These are phyloP conservation scores for Candida boidinii DNA, from an alignment of 805 yeast genomes.

Conservation along the genomic window DNA sequence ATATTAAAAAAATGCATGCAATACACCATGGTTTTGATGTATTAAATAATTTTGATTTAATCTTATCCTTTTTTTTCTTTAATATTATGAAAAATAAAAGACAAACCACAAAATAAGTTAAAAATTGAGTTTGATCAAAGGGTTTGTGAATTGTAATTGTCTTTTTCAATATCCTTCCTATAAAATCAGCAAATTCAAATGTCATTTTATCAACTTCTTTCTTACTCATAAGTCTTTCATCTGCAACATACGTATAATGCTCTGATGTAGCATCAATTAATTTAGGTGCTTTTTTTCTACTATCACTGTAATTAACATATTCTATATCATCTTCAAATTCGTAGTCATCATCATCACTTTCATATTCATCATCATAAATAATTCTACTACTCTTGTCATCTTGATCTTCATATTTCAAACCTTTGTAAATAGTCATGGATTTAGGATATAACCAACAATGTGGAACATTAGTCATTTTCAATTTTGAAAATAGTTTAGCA, in stretches of 20 bases:
- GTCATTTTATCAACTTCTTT: constrained; percentile 25
- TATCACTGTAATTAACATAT: constrained; percentile 5
- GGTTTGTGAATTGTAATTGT: constrained; percentile 33
- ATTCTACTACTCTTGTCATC: too few relatives aligned
- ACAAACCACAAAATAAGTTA: constrained; percentile 35
- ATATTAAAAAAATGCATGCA: constrained; percentile 29
- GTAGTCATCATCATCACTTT: too few relatives aligned
- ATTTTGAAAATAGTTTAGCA: constrained; percentile 27
- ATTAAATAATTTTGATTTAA: constrained; percentile 6
- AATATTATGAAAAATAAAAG: constrained; percentile 35
- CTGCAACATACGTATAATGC: constrained; percentile 16
- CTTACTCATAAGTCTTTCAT: constrained; percentile 9
- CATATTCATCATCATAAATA: too few relatives aligned
- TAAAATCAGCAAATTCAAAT: constrained; percentile 44
- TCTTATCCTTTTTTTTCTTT: constrained; percentile 36
- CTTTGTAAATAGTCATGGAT: constrained; percentile 6
- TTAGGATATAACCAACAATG: constrained; percentile 57
- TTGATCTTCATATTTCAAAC: constrained; percentile 8
- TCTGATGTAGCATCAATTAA: constrained; percentile 12
- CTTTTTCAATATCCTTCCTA: constrained; percentile 37
- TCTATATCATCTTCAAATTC: constrained; percentile 15
- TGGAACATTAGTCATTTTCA: constrained; percentile 47
- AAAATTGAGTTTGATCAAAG: constrained; percentile 34
- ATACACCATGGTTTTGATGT: constrained; percentile 11
- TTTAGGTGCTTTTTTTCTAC: constrained; percentile 9